Base-by-base conservation (phyloP, 345 rosid species). In the Ceriops zippeliana region DNA sequence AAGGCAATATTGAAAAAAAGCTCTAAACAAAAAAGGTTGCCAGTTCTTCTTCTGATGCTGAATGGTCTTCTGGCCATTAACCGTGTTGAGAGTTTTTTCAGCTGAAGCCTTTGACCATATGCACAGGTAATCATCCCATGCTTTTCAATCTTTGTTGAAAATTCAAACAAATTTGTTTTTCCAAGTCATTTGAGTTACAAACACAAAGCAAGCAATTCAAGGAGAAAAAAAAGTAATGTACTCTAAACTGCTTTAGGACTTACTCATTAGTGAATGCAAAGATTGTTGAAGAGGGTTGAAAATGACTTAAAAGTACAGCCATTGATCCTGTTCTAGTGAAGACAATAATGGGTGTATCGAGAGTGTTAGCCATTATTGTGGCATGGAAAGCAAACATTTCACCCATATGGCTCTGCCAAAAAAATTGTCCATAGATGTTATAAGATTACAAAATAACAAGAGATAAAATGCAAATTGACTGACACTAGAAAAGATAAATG, bases 381-480 rank as follows among this genome's bases (percentile, higher is more conserved):
- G 98, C 83, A 81, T 91, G 98, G 75, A 88, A 93, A 74, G 98
- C 91, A 80, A 93, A 91, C 98, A 91, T 93, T 81, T 87, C 90
- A n/a, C 97, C 96, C 98, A 93, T 93, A 79, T 84, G 89, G 67
- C 84, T 75, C 97, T 93, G 88, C 75, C 65, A 78, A 42, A 85
- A 82, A 46, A 46, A 62, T 73, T 19, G 67, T 52, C 73, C 30
- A 56, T 17, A 42, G 59, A 66, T 62, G 47, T 54, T 30, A 67
- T 73, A 70, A 72, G 70, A 56, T 58, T 53, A 64, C 30, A 47
- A 63, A 70, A 51, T 42, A 65, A 20, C 46, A 69, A 66, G 19
- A 63, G 24, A 38, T 10, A 42, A 38, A 54, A 61, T 42, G 27
- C 9, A 28, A 19, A 61, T 46, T 22, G 30, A 26, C 1, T 30